A percentile compares a stretch with the other conserved stretches of the same genome.
Conservation (phyloP, 495 filamentous ascomycete species). For the Cercophora sp. region DNA sequence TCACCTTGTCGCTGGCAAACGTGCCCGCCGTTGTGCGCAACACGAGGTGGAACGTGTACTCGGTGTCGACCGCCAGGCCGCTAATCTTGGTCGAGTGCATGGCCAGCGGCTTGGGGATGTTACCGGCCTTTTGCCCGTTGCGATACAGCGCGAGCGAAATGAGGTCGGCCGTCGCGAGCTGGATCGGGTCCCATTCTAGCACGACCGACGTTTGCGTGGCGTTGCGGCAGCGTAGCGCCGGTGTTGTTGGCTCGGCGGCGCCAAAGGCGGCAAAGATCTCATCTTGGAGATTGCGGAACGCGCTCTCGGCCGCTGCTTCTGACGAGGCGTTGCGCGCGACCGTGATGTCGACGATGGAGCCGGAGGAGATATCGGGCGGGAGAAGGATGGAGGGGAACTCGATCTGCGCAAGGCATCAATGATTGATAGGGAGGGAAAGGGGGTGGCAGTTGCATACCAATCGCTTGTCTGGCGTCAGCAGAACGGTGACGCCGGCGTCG, state of each 20-base stretch:
- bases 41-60: conserved; percentile 92
- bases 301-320: conserved; percentile 64
- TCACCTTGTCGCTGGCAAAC: conserved; percentile 74
- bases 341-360: conserved; percentile 96
- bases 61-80: conserved; percentile 90
- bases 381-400: conserved; percentile 98
- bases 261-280: conserved; percentile 85
- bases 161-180: conserved; percentile 85
- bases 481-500: conserved; percentile 94
- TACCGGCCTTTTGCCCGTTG: conserved; percentile 92
- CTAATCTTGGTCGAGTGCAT: conserved; percentile 95
- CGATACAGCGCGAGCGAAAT: conserved; percentile 85
- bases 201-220: conserved; percentile 96
- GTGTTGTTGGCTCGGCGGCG: conserved; percentile 68
- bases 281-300: conserved; percentile 80
- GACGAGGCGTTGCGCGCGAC: conserved; percentile 81
- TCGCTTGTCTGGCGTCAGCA: conserved; percentile 94
- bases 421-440: neutral
- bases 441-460: too few species aligned
- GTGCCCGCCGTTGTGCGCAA: conserved; percentile 89
- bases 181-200: conserved; percentile 95
- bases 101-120: conserved; percentile 78
- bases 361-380: conserved; percentile 86
- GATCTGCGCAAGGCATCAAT: conserved; percentile 60
- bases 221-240: conserved; percentile 84